Base-by-base conservation (phyloP, 345 rosid genomes). In the Eutrema japonicum region DNA sequence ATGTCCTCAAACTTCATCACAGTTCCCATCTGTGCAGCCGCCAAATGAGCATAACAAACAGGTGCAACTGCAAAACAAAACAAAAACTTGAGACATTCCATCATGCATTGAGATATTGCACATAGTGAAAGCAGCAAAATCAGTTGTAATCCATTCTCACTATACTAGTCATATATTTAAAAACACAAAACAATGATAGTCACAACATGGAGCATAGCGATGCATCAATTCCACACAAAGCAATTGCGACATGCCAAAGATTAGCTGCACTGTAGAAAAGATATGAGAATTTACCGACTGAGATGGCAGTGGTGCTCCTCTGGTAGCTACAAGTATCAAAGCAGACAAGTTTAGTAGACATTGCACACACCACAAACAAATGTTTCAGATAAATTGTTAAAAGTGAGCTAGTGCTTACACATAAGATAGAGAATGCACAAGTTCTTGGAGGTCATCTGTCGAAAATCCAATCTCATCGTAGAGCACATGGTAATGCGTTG, bases 261-360 rank as follows among this genome's bases (percentile, higher is more conserved):
- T 52, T 36, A 53, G 37, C 59, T 7, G 37, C 22, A 35, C 35
- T 4, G 13, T 35, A 12, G 9, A 30, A 42, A 30, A 26, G 10
- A 33, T 40, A 26, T 49, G 22, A 11, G 8, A 54, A 8, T 13
- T 68, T 79, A 91, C 97, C 96, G 0, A 89, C 88, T 46, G 97
- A 91, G 66, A 93, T 88, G 55, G 98, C 96, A 18, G 93, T 88
- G 2, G 98, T 89, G 79, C 97, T 91, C 72, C 95, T 82, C 77
- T 94, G 98, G 45, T 89, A 91, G 75, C 94, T 91, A 83, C 68
- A 81, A 71, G 27, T 37, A 12, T 18, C 55, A 68, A 75, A 68
- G 18, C 46, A 32, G 8, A 80, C 38, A 35, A 9, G 26, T 35
- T 14, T 56, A 33, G 13, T 16, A 35, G 13, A 16, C 27, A 16